Evolutionary conservation across 2,329 filamentous ascomycete genomes (phyloP).

Genomic region (Alternaria angustiovoidea): DNA sequence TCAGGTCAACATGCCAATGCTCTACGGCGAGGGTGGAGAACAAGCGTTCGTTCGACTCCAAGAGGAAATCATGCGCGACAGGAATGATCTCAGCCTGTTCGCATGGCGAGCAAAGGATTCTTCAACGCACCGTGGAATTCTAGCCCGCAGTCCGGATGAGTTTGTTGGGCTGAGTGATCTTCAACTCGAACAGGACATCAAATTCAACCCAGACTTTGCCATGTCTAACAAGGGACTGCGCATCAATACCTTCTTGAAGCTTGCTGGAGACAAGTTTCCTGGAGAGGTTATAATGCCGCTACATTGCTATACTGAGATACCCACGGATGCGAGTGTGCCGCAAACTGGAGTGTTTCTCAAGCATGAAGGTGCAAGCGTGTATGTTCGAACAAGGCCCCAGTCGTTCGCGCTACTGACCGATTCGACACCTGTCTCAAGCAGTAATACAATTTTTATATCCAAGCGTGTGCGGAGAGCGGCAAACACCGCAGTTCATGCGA

Average conservation of each 20-base stretch:
- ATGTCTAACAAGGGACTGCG: background rate
- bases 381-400: background rate
- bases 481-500: background rate
- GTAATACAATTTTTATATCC: background rate
- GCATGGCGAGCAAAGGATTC: background rate
- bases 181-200: background rate
- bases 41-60: constrained; percentile 25
- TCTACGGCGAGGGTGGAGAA: constrained; percentile 37
- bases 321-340: too few relatives aligned
- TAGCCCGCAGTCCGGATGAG: background rate
- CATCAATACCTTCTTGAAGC: too few relatives aligned
- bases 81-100: background rate
- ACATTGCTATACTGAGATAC: background rate
- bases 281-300: background rate
- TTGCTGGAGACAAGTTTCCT: too few relatives aligned
- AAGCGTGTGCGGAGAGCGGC: background rate
- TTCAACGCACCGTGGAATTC: background rate
- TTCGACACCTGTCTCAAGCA: background rate
- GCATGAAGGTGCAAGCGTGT: background rate
- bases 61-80: constrained; percentile 6
- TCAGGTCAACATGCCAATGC: constrained; percentile 32
- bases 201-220: background rate
- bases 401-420: too few relatives aligned
- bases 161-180: background rate
- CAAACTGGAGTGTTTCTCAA: background rate